Percentiles rank a stretch among this genome's conserved stretches.
These are phyloP conservation scores for Ophiocordyceps australis DNA, from an alignment of 2,329 filamentous ascomycete genomes.

Conservation along the genomic window DNA sequence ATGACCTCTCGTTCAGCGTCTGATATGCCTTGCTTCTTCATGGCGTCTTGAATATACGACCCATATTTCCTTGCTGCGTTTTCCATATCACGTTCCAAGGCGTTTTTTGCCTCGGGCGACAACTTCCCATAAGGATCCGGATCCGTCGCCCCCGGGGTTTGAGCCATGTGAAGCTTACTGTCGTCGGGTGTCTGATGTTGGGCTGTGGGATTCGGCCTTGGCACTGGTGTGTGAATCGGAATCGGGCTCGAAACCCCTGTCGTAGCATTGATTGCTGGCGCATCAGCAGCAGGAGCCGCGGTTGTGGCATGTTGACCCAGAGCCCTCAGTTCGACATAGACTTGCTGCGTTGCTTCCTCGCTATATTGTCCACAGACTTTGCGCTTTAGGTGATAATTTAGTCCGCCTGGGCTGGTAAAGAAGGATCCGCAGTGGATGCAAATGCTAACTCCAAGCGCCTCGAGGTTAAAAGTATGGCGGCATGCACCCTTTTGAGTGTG, in stretches of 20 bases:
- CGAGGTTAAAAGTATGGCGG: slow-evolving; percentile 2
- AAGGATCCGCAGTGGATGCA: slow-evolving; percentile 25
- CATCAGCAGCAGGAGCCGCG: too few relatives aligned
- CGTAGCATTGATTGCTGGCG: not conserved
- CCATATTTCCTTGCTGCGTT: too few relatives aligned
- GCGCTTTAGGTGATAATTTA: slow-evolving; percentile 24
- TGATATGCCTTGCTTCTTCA: slow-evolving; percentile 13
- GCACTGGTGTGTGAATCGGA: not conserved
- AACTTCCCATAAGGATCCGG: slow-evolving; percentile 30
- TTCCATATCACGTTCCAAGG: slow-evolving; percentile 12
- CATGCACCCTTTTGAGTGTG: too few relatives aligned
- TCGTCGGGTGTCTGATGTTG: not conserved
- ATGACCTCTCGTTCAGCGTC: slow-evolving; percentile 14
- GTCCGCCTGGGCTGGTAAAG: slow-evolving; percentile 21
- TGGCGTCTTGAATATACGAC: slow-evolving; percentile 24
- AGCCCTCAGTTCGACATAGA: not conserved
- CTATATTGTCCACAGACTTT: slow-evolving; percentile 26
- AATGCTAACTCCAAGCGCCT: slow-evolving; percentile 10
- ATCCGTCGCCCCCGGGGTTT: slow-evolving; percentile 6
- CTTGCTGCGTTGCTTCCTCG: slow-evolving; percentile 2
- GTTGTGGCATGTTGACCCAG: too few relatives aligned
- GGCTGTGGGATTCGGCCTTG: not conserved
- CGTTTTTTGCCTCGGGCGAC: slow-evolving; percentile 7
- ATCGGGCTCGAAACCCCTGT: not conserved
- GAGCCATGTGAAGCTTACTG: too few relatives aligned